phyloP scores from a whole-genome alignment of 2,329 filamentous ascomycete genomes.

The Xylaria sp. region DNA sequence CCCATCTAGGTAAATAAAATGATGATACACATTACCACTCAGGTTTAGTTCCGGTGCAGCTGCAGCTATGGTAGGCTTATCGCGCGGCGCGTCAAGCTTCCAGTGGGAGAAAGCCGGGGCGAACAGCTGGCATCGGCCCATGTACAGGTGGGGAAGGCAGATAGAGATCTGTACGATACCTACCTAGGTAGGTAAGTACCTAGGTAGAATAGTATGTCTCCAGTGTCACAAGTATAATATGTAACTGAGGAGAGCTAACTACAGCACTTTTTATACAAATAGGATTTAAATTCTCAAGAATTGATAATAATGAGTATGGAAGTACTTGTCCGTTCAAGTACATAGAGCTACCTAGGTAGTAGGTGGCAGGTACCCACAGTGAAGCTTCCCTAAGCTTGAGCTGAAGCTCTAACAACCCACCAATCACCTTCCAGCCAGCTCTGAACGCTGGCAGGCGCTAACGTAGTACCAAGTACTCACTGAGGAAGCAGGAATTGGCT shows the following conservation, averaged over 20 bases:
- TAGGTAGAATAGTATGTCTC: neutral
- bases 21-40: constrained; percentile 3
- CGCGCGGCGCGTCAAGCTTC: constrained; percentile 36
- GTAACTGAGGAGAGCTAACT: no score
- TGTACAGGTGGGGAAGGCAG: neutral
- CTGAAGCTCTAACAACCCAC: neutral
- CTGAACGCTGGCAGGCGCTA: no score
- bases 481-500: no score
- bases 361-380: no score
- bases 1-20: constrained; percentile 23
- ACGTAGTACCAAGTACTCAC: no score
- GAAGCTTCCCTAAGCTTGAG: neutral
- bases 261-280: no score
- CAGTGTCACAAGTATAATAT: no score
- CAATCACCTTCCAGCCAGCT: neutral
- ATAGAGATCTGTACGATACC: neutral
- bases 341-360: neutral
- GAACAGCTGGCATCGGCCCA: constrained; percentile 10
- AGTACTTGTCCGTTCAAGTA: no score
- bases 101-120: constrained; percentile 8
- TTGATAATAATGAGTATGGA: neutral
- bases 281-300: no score
- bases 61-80: constrained; percentile 27
- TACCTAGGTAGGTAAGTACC: neutral
- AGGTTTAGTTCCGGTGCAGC: neutral